phyloP scores from a whole-genome alignment of 305 asterid species.

The Solanum chacoense region DNA sequence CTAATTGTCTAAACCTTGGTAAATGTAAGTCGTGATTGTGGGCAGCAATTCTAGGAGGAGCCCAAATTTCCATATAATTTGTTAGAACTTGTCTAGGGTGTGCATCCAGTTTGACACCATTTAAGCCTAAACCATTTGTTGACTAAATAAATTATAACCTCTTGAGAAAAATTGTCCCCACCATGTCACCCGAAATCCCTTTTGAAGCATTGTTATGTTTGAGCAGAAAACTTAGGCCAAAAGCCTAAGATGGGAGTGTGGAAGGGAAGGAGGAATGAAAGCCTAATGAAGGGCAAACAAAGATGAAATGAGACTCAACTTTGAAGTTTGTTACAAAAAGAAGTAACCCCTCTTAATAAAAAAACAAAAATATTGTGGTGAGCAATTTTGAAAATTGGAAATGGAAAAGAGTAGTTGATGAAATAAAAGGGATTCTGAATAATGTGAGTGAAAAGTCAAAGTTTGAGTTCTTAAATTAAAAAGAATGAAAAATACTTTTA shows the following conservation, averaged over 20 bases:
- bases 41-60: background rate
- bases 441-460: background rate
- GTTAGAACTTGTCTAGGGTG: background rate
- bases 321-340: background rate
- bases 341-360: background rate
- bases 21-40: background rate
- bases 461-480: background rate
- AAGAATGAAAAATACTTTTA: background rate
- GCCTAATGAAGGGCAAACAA: background rate
- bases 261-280: background rate
- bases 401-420: background rate
- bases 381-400: background rate
- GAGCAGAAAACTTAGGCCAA: background rate
- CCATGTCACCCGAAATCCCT: background rate
- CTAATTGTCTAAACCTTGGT: background rate
- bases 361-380: background rate
- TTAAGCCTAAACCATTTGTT: background rate
- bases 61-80: background rate
- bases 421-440: background rate
- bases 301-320: background rate
- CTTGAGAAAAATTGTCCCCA: background rate
- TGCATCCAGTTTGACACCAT: background rate
- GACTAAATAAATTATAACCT: background rate
- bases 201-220: background rate
- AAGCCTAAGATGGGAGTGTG: background rate